Conservation (phyloP, 257 asterid genomes). For the Phtheirospermum japonicum region DNA sequence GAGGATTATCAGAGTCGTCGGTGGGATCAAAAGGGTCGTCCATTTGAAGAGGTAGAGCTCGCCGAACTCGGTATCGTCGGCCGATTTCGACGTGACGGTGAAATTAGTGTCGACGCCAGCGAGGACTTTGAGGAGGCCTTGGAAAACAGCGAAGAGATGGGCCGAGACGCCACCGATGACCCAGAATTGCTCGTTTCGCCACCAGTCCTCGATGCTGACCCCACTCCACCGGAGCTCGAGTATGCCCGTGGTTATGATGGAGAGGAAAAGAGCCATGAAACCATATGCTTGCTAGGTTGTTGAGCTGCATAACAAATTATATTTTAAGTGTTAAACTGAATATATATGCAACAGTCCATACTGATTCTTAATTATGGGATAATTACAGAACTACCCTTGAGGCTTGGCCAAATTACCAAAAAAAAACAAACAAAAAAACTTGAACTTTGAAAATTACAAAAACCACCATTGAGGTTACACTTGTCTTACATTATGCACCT, state of each 20-base stretch:
- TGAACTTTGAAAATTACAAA: background rate
- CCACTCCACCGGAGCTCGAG: conserved; percentile 89
- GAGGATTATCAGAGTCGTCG: conserved; percentile 69
- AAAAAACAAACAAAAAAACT: too few relatives aligned
- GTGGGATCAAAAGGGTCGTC: conserved; percentile 88
- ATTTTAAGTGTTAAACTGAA: background rate
- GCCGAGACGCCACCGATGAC: conserved; percentile 86
- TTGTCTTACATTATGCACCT: too few relatives aligned
- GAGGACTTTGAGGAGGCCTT: conserved; percentile 87
- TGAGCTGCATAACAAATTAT: conserved; percentile 46
- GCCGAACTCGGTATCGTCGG: conserved; percentile 69
- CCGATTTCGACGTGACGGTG: conserved; percentile 73
- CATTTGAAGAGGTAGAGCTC: conserved; percentile 90
- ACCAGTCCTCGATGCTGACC: conserved; percentile 88
- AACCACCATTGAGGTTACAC: background rate
- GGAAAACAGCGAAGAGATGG: conserved; percentile 80
- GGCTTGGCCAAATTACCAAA: background rate
- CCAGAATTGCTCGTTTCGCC: conserved; percentile 92
- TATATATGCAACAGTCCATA: too few relatives aligned
- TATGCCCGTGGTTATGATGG: conserved; percentile 68
- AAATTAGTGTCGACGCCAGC: conserved; percentile 81
- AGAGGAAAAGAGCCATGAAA: conserved; percentile 75
- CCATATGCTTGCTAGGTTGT: conserved; percentile 75
- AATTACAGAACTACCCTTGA: background rate
- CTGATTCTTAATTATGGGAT: too few relatives aligned